Base-by-base conservation (phyloP, 352 stramenopile species). In the Phytopythium ostracodes region DNA sequence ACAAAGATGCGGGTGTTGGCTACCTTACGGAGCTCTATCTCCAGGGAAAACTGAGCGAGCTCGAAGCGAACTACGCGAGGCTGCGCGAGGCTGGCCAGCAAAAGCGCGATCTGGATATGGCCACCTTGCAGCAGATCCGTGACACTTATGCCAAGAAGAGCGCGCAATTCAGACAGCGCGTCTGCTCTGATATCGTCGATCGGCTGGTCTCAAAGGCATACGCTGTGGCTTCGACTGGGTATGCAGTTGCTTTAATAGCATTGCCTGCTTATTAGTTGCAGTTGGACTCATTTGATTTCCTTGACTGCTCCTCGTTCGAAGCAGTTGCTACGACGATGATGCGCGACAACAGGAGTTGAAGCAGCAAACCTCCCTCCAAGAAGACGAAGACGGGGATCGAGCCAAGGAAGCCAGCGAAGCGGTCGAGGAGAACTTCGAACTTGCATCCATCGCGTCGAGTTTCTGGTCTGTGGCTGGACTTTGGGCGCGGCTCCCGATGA, bases 11-110 rank as follows among this genome's bases (percentile, higher is more conserved):
- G 36, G 35, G n/a, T 27, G 46, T 35, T n/a, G 27, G 60, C 47
- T 70, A 43, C 70, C 43, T 64, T 71, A 27, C 50, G 11, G 72
- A 85, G 22, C 61, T 66, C 27, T 86, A 84, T 38, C 51, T 89
- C 1, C 62, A 77, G 36, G 64, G 51, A 25, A 88, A 83, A 36
- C 60, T 64, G 58, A 67, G 60, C 20, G 65, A 77, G 15, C 55
- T 89, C 15, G 76, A 88, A 44, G 69, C 68, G 15, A 77, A 89
- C 53, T 88, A 88, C 43, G 44, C 66, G 27, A 70, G 52, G 1
- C 65, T 88, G 18, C 70, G 68, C 15, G 72, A 77, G 40, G 51
- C 62, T 60, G 77, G 78, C 18, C 63, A 46, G 38, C 22, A 31
- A 2, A 77, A 64, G n/a, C 71, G 77, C 59, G 71, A 86, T 50